Evolutionary conservation across 345 rosid genomes (phyloP), one percentile per base, ranked within the genome.

Genomic region (Adansonia digitata): DNA sequence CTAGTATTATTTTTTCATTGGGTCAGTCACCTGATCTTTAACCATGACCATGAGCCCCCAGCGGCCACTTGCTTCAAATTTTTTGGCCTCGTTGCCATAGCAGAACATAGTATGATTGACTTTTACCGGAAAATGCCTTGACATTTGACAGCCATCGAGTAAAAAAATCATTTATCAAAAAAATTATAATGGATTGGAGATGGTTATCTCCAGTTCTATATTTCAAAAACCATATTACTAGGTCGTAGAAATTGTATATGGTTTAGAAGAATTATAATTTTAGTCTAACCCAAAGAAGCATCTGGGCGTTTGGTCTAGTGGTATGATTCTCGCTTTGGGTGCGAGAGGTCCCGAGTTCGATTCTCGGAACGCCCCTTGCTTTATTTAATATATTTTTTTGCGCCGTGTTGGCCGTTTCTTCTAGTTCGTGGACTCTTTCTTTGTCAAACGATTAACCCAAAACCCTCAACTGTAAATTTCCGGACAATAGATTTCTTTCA

Each of bases 301-400:
- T n/a, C n/a, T n/a, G 53, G 71, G 71, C 71, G 55, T 48, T 67
- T 45, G 55, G 71, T 43, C 39, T 67, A 67, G 53, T 67, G 71
- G 71, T 67, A 67, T 67, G 71, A 43, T 67, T 67, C 71, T 67
- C 82, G 92, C 92, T 94, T 89, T 83, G 91, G 95, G 89, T 86
- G 93, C 84, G 79, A 89, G 93, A 88, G 87, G 88, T 90, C 92
- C 87, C 80, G 83, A 90, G 90, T 85, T 87, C 70, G 78, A 84
- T 90, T 92, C 89, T 86, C 83, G 81, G 87, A 88, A 87, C 83
- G 86, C 91, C 90, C 91, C 90, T 26, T 49, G n/a, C n/a, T n/a
- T n/a, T n/a, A n/a, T n/a, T n/a, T 31, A 31, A 31, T 31, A 31
- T 31, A 31, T 31, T 31, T 31, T 31, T 31, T 31, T 31, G 34